A percentile compares a stretch with the other conserved stretches of the same genome.
phyloP scores from a whole-genome alignment of 495 filamentous ascomycete species.

The Cetradonia linearis region DNA sequence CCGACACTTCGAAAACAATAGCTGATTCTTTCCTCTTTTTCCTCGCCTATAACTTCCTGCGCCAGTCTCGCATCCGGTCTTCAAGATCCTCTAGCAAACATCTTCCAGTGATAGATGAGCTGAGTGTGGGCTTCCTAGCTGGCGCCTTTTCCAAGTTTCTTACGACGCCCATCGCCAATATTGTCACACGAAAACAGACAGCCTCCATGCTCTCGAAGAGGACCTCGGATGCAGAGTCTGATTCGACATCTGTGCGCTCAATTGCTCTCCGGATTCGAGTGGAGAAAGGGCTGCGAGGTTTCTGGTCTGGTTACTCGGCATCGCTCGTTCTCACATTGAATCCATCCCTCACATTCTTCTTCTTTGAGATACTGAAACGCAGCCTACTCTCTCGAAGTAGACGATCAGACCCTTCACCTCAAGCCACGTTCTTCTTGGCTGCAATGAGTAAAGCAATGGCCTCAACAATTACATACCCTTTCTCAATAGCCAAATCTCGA shows the following conservation, averaged over 20 bases:
- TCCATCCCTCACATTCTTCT: conserved; percentile 74
- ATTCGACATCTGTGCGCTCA: conserved; percentile 38
- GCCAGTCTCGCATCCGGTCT: conserved; percentile 47
- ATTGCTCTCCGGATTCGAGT: conserved; percentile 53
- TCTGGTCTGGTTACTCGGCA: conserved; percentile 89
- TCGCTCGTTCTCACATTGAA: conserved; percentile 73
- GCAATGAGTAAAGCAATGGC: conserved; percentile 74
- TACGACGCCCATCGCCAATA: conserved; percentile 73
- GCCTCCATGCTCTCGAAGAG: conserved; percentile 37
- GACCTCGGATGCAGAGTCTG: conserved; percentile 13
- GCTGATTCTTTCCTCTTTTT: conserved; percentile 78
- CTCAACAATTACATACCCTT: conserved; percentile 73
- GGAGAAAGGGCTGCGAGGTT: conserved; percentile 66
- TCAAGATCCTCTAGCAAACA: conserved; percentile 36
- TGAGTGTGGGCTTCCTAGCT: conserved; percentile 65
- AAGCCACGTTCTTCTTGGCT: conserved; percentile 60
- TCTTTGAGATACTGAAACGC: conserved; percentile 62
- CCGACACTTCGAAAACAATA: conserved; percentile 64
- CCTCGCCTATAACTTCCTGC: conserved; percentile 64
- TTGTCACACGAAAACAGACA: conserved; percentile 75
- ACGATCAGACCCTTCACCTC: conserved; percentile 43
- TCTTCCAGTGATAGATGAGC: conserved; percentile 60
- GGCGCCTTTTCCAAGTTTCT: conserved; percentile 68
- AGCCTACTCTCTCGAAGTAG: conserved; percentile 40
- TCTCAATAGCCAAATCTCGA: conserved; percentile 71